These are phyloP conservation scores for Metarhizium anisopliae DNA, from an alignment of 2,329 filamentous ascomycete genomes.

Conservation along the genomic window DNA sequence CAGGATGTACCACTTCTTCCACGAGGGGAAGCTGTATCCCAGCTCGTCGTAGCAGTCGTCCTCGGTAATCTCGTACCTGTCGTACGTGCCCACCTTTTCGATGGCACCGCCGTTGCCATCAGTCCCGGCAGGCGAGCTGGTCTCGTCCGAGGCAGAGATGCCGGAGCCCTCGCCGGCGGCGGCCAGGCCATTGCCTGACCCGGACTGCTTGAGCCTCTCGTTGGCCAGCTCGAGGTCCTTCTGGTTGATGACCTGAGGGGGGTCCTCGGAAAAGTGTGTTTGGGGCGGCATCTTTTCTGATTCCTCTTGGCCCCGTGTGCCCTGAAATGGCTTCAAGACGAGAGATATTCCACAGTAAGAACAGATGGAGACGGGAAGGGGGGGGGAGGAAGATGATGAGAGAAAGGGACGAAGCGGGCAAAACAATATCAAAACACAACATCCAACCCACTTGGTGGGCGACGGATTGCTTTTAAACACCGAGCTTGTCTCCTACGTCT, in stretches of 20 bases:
- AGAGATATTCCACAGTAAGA: too few species aligned
- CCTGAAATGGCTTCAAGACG: too few species aligned
- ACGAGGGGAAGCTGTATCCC: conserved; percentile 49
- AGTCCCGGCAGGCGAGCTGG: conserved; percentile 4
- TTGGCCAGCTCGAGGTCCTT: conserved; percentile 27
- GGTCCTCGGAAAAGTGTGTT: conserved; percentile 26
- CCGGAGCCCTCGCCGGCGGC: conserved; percentile 1
- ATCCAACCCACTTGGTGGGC: too few species aligned
- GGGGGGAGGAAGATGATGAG: too few species aligned
- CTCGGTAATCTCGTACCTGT: conserved; percentile 39
- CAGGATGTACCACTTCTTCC: conserved; percentile 66
- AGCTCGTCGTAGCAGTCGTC: conserved; percentile 58
- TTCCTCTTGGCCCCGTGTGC: not conserved
- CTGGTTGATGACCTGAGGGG: conserved; percentile 27
- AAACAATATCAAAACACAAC: too few species aligned
- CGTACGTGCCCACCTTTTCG: conserved; percentile 28
- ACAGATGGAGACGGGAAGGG: too few species aligned
- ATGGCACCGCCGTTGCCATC: conserved; percentile 25
- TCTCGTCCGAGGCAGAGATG: conserved; percentile 5
- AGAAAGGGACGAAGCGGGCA: too few species aligned
- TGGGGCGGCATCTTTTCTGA: conserved; percentile 19
- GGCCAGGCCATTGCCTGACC: conserved; percentile 4
- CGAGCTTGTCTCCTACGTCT: too few species aligned
- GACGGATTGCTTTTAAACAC: too few species aligned
- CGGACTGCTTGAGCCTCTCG: conserved; percentile 24